These are phyloP conservation scores for Pleurotus platypus DNA, from an alignment of 768 basidiomycete genomes.

Conservation along the genomic window DNA sequence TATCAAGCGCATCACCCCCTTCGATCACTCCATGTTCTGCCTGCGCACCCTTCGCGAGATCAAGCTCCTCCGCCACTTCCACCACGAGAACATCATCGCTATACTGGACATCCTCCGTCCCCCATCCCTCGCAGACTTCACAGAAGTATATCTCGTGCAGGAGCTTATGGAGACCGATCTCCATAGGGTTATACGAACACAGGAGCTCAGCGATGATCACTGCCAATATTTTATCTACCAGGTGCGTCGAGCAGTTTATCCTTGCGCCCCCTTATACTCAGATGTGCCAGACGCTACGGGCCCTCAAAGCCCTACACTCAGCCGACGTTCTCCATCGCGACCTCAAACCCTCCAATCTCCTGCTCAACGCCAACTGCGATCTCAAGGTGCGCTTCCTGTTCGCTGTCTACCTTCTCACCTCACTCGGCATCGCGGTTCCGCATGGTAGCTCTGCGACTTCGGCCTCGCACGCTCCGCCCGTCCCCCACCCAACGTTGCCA, in stretches of 20 bases:
- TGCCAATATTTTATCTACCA: constrained; percentile 98
- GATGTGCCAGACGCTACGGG: constrained; percentile 68
- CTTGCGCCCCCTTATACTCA: constrained; percentile 5
- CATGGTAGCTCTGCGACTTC: constrained; percentile 72
- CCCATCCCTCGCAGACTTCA: constrained; percentile 69
- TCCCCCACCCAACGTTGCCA: constrained; percentile 67
- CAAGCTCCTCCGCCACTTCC: constrained; percentile 87
- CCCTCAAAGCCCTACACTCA: constrained; percentile 91
- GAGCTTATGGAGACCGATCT: constrained; percentile 93
- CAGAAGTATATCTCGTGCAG: constrained; percentile 70
- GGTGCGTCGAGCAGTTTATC: constrained; percentile 26
- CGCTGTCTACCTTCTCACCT: neutral
- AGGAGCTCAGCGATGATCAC: constrained; percentile 92
- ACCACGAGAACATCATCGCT: constrained; percentile 88
- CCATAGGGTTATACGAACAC: constrained; percentile 94
- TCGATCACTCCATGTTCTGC: constrained; percentile 93
- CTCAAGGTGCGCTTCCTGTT: constrained; percentile 60
- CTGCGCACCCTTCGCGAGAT: constrained; percentile 84
- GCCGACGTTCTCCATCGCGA: constrained; percentile 95
- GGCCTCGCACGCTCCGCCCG: constrained; percentile 80
- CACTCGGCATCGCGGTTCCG: too few relatives aligned
- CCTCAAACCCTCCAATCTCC: constrained; percentile 92
- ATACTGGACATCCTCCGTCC: constrained; percentile 94
- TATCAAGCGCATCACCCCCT: constrained; percentile 94
- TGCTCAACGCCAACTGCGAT: constrained; percentile 96